phyloP scores from a whole-genome alignment of 164 flowering plant species.

The Tetrastigma voinierianum region DNA sequence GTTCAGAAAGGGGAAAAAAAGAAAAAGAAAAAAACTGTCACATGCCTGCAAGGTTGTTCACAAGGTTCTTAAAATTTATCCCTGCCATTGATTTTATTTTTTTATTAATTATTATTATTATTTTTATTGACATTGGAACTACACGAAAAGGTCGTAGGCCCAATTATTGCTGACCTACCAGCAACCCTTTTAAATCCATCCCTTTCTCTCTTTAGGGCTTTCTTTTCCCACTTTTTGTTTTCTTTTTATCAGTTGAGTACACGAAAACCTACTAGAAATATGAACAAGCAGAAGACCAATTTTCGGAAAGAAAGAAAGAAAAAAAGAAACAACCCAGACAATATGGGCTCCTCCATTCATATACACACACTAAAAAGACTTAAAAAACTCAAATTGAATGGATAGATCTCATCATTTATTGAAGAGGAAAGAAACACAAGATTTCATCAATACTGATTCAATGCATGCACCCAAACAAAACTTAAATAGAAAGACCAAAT shows the following conservation, averaged over 20 bases:
- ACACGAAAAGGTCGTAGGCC: slow-evolving; percentile 7
- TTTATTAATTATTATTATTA: too few relatives aligned
- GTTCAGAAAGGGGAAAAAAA: too few relatives aligned
- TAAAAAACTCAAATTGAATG: background rate
- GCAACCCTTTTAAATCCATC: background rate
- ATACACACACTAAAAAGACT: too few relatives aligned
- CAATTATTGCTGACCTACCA: background rate
- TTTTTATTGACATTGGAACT: slow-evolving; percentile 20
- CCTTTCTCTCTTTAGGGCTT: background rate
- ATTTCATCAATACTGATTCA: background rate
- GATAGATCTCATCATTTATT: background rate
- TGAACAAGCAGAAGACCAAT: too few relatives aligned
- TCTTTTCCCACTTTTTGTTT: background rate
- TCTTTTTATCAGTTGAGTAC: background rate
- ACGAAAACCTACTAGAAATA: background rate
- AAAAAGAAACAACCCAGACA: background rate
- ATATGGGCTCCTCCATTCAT: background rate
- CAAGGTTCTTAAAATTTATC: slow-evolving; percentile 17
- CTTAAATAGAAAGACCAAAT: background rate
- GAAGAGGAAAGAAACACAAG: background rate
- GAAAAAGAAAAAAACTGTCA: slow-evolving; percentile 10
- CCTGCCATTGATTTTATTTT: slow-evolving; percentile 10
- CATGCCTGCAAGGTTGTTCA: slow-evolving; percentile 26
- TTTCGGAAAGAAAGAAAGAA: too few relatives aligned
- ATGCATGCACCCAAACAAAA: background rate